Conservation (phyloP, 257 asterid species). For the Phtheirospermum japonicum region DNA sequence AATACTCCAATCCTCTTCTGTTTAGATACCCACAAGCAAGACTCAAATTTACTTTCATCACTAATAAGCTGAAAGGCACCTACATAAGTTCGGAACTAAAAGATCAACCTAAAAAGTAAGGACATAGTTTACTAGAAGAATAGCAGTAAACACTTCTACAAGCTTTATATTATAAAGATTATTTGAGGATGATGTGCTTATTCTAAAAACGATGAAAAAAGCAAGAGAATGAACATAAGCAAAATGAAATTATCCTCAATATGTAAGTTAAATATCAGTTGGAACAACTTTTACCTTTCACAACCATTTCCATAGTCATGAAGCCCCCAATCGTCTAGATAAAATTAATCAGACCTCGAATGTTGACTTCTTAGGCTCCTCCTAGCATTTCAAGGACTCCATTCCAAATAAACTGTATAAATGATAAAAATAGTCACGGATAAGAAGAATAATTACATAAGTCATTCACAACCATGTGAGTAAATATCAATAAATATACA, state of each 20-base stretch:
- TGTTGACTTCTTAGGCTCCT: no score
- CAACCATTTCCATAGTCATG: conserved; percentile 74
- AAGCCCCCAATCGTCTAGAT: conserved; percentile 59
- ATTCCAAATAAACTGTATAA: no score
- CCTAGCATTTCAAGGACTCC: no score
- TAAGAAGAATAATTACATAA: no score
- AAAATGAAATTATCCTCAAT: conserved; percentile 7
- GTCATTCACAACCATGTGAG: no score
- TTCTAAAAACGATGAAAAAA: conserved; percentile 21
- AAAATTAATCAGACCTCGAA: no score
- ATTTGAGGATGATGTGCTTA: background rate
- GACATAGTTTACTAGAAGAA: conserved; percentile 15
- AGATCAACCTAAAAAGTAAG: conserved; percentile 30
- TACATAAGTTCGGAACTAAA: no score
- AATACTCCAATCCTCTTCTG: conserved; percentile 83
- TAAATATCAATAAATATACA: no score
- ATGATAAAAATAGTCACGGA: no score
- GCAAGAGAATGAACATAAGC: conserved; percentile 1
- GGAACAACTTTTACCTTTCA: conserved; percentile 54
- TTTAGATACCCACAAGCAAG: conserved; percentile 88
- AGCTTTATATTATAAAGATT: conserved; percentile 1
- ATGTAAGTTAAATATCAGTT: conserved; percentile 17
- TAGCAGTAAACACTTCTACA: conserved; percentile 8
- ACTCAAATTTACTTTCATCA: conserved; percentile 85
- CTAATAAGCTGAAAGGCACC: conserved; percentile 75